Base-by-base conservation (phyloP, 2,329 filamentous ascomycete species). In the Chaetomium sp. region DNA sequence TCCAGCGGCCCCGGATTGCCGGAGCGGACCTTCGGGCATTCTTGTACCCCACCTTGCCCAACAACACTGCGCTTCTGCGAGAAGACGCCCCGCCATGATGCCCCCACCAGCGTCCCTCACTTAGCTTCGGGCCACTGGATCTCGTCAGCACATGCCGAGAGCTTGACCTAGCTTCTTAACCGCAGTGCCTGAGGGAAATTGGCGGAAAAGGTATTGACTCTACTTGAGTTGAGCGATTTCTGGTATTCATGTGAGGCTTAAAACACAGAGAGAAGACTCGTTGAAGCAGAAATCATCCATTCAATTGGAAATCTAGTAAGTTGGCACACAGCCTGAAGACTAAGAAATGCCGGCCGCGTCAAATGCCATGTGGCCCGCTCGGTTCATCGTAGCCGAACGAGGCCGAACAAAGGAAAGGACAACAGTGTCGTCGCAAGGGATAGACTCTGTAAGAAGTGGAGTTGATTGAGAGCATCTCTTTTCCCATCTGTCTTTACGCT, bases 351-450 rank as follows among this genome's bases (percentile, higher is more conserved):
- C n/a, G 41, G 35, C 44, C 32, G 27, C 52, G 49, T 55, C 56
- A 58, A 27, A 55, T 55, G 52, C 35, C 37, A 44, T 36, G 35
- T 36, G 42, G 44, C 35, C 46, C 42, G 12, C 49, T 43, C 45
- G 52, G 41, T 53, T 56, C 46, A 45, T 37, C 10, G 41, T 52
- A 52, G 56, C 56, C 56, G 56, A 58, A 49, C 40, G 40, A 52
- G 52, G 49, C 53, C 56, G 56, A 55, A 52, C 53, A 44, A 46
- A 53, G 19, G 6, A 27, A 44, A 37, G 5, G 37, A 43, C 49
- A 9, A 14, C 49, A 42, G 11, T 37, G 40, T 46, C 46, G n/a
- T 41, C 33, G 10, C 4, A 35, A 37, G 41, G 47, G 47, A 14
- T 2, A 27, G 7, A 12, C 36, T 44, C 49, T 27, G 44, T 52